Percentiles rank a stretch among this genome's conserved stretches.
Evolutionary conservation across 495 filamentous ascomycete species (phyloP).

Genomic region (Friedmanniomyces simplex): DNA sequence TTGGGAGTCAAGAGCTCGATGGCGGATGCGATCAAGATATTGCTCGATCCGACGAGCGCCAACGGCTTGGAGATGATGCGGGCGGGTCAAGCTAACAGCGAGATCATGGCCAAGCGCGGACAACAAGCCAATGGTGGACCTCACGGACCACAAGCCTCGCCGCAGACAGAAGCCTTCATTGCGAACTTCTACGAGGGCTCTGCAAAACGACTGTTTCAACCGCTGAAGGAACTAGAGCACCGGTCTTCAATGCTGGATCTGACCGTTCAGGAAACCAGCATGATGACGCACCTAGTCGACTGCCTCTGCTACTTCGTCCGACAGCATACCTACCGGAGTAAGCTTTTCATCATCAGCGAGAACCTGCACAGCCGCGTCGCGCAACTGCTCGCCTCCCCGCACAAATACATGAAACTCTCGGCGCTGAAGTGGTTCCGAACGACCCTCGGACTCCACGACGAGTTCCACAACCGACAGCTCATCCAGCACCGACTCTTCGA

Average conservation of each 20-base stretch:
- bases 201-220: slow-evolving; percentile 75
- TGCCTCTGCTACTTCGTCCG: slow-evolving; percentile 92
- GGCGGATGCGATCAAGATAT: slow-evolving; percentile 87
- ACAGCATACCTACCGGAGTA: slow-evolving; percentile 74
- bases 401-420: slow-evolving; percentile 87
- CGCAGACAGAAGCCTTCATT: slow-evolving; percentile 78
- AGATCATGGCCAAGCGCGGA: slow-evolving; percentile 55
- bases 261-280: slow-evolving; percentile 68
- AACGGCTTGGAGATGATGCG: slow-evolving; percentile 52
- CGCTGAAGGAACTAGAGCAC: slow-evolving; percentile 69
- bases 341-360: slow-evolving; percentile 76
- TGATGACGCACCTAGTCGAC: slow-evolving; percentile 86
- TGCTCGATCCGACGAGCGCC: slow-evolving; percentile 69
- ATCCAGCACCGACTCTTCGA: slow-evolving; percentile 74
- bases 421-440: slow-evolving; percentile 93
- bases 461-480: slow-evolving; percentile 84
- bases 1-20: slow-evolving; percentile 93
- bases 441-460: slow-evolving; percentile 75
- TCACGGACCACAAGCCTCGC: slow-evolving; percentile 30
- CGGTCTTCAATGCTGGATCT: slow-evolving; percentile 49
- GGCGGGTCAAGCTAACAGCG: slow-evolving; percentile 42
- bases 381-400: slow-evolving; percentile 71
- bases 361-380: slow-evolving; percentile 69
- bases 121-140: background rate
- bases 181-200: slow-evolving; percentile 84